phyloP scores from a whole-genome alignment of 2,329 filamentous ascomycete genomes.

The Microsporum canis region DNA sequence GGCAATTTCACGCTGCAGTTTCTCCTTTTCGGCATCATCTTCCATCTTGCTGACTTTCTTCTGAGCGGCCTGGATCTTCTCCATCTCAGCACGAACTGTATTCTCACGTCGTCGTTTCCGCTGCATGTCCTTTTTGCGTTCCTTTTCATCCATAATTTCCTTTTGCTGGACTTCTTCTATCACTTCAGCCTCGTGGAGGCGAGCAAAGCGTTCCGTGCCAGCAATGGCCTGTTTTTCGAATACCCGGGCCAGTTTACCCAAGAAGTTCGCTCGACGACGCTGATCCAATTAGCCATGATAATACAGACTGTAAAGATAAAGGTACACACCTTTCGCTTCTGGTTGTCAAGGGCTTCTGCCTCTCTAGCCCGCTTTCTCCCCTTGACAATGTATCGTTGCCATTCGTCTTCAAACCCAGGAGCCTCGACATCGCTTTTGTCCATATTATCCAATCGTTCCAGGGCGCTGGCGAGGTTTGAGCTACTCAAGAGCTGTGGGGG shows the following conservation, averaged over 20 bases:
- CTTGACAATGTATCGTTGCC: constrained; percentile 43
- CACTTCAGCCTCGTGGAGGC: constrained; percentile 67
- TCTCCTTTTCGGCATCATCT: constrained; percentile 71
- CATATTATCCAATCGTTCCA: constrained; percentile 48
- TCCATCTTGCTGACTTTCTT: constrained; percentile 65
- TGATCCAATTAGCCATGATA: constrained; percentile 20
- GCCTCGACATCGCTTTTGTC: constrained; percentile 49
- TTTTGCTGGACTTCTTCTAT: constrained; percentile 78
- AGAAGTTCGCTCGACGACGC: constrained; percentile 48
- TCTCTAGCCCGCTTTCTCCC: constrained; percentile 58
- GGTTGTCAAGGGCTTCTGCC: constrained; percentile 50
- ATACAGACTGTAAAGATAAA: neutral
- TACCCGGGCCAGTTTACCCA: constrained; percentile 46
- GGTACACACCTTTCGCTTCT: constrained; percentile 52
- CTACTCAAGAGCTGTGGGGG: constrained; percentile 45
- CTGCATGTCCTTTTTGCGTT: constrained; percentile 99
- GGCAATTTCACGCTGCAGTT: constrained; percentile 73
- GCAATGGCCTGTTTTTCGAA: constrained; percentile 57
- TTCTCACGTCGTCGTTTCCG: constrained; percentile 91
- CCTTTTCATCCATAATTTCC: constrained; percentile 88
- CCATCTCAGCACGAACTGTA: constrained; percentile 74
- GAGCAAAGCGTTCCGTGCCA: constrained; percentile 65
- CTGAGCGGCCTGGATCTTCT: constrained; percentile 71
- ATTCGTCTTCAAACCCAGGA: constrained; percentile 41
- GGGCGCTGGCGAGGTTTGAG: constrained; percentile 54